Evolutionary conservation across 352 stramenopile genomes (phyloP).

Genomic region (Phytophthora capsici): DNA sequence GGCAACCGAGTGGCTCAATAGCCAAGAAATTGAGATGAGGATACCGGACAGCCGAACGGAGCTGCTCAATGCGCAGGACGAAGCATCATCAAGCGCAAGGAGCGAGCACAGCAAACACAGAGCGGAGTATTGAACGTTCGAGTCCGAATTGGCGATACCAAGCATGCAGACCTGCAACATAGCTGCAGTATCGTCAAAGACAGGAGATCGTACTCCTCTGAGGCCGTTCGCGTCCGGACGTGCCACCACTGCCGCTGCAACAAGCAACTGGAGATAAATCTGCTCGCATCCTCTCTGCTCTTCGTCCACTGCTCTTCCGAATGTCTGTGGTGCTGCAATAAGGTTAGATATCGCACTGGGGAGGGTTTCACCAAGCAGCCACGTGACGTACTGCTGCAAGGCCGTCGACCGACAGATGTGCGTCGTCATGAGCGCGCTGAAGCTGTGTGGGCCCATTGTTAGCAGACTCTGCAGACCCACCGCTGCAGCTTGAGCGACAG

Average conservation of each 20-base stretch:
- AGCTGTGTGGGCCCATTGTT: conserved; percentile 11
- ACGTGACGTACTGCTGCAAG: conserved; percentile 22
- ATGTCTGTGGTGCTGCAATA: neutral
- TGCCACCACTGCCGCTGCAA: conserved; percentile 16
- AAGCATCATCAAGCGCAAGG: conserved; percentile 25
- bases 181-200: conserved; percentile 25
- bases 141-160: conserved; percentile 15
- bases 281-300: conserved; percentile 9
- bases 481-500: conserved; percentile 14
- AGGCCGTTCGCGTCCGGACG: conserved; percentile 13
- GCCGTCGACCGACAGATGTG: conserved; percentile 30
- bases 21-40: conserved; percentile 52
- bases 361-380: conserved; percentile 11
- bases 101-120: conserved; percentile 30
- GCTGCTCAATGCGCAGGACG: conserved; percentile 20
- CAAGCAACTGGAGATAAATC: conserved; percentile 26
- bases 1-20: conserved; percentile 30
- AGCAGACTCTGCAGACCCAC: conserved; percentile 25
- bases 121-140: conserved; percentile 21
- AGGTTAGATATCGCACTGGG: neutral
- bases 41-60: conserved; percentile 43
- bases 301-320: neutral
- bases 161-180: conserved; percentile 35
- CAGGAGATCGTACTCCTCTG: conserved; percentile 20
- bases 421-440: conserved; percentile 26